phyloP scores from a whole-genome alignment of 2,329 filamentous ascomycete species.

The Xylaria digitata region DNA sequence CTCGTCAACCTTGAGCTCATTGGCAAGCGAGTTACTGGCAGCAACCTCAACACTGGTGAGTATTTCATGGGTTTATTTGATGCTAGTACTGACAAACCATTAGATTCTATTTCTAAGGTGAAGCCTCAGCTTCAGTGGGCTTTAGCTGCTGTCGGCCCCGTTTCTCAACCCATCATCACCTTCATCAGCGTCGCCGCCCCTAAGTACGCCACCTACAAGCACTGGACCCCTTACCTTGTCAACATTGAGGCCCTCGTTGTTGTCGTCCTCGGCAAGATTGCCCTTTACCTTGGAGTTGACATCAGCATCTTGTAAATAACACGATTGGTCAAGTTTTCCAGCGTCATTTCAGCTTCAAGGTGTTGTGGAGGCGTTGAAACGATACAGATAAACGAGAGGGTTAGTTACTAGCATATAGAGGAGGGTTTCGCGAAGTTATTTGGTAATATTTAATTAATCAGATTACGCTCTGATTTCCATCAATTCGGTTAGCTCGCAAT shows the following conservation, averaged over 20 bases:
- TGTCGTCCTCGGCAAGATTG: conserved; percentile 13
- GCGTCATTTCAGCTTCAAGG: background rate
- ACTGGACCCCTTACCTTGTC: conserved; percentile 16
- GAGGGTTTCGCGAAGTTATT: conserved; percentile 14
- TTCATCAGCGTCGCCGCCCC: conserved; percentile 42
- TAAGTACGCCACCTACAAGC: conserved; percentile 19
- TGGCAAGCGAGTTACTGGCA: conserved; percentile 40
- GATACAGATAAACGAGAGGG: background rate
- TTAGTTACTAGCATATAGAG: background rate
- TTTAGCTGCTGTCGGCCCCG: conserved; percentile 40
- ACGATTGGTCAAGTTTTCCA: background rate
- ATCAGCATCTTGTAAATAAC: conserved; percentile 27
- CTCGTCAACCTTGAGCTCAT: conserved; percentile 37
- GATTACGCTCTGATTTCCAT: background rate
- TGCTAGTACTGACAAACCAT: conserved; percentile 10
- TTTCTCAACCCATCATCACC: conserved; percentile 44
- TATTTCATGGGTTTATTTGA: background rate
- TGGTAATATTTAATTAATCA: conserved; percentile 30
- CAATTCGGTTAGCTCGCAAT: too few relatives aligned
- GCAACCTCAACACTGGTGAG: conserved; percentile 41
- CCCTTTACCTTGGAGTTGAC: background rate
- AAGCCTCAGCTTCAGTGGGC: conserved; percentile 47
- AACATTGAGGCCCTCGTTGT: conserved; percentile 28
- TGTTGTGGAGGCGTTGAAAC: background rate
- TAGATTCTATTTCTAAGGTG: conserved; percentile 44